These are phyloP conservation scores for Zygosaccharomyces pseudobailii DNA, from an alignment of 1,139 yeast species.

Conservation along the genomic window DNA sequence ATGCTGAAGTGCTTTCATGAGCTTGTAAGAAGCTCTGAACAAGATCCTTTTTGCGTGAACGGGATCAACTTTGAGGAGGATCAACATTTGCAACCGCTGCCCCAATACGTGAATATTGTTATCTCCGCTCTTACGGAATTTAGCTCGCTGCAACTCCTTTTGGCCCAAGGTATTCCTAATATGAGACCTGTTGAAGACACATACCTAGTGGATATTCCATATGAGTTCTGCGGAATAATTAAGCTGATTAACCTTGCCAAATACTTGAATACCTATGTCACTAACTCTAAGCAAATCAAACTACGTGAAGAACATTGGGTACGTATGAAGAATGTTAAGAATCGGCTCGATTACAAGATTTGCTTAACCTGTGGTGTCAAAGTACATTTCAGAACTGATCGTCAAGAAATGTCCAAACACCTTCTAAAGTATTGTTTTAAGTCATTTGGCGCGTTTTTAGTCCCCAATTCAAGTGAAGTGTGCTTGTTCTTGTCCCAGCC, in stretches of 20 bases:
- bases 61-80: conserved; percentile 18
- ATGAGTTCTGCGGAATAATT: conserved; percentile 65
- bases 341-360: conserved; percentile 39
- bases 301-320: conserved; percentile 27
- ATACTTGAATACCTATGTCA: conserved; percentile 66
- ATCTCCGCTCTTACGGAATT: conserved; percentile 16
- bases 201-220: conserved; percentile 19
- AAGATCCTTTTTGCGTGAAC: conserved; percentile 14
- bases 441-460: conserved; percentile 42
- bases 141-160: conserved; percentile 14
- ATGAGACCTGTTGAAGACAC: conserved; percentile 14
- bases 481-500: conserved; percentile 37
- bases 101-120: conserved; percentile 15
- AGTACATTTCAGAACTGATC: conserved; percentile 34
- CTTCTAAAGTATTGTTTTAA: conserved; percentile 30
- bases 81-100: conserved; percentile 9
- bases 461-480: conserved; percentile 41
- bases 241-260: conserved; percentile 60
- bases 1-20: conserved; percentile 26
- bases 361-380: conserved; percentile 41
- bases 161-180: conserved; percentile 11
- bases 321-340: conserved; percentile 25
- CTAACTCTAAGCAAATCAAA: conserved; percentile 36
- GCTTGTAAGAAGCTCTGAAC: conserved; percentile 17
- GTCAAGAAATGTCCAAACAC: conserved; percentile 36